Base-by-base conservation (phyloP, 768 basidiomycete species). In the Lactarius indigo region DNA sequence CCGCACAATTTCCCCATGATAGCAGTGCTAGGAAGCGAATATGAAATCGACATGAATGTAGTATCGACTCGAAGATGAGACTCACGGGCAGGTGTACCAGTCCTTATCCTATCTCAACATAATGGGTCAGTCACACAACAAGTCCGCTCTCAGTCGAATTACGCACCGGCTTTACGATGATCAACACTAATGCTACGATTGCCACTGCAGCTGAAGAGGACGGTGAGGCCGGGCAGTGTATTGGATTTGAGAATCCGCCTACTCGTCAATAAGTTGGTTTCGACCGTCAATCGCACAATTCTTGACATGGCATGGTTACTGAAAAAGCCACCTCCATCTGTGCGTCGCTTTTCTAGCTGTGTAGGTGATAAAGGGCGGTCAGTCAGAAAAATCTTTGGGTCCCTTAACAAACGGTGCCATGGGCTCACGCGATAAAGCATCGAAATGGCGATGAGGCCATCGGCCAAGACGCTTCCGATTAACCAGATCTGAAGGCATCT, bases 1-100 rank as follows among this genome's bases (percentile, higher is more conserved):
- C 5, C 65, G 12, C 33, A 66, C 65, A 63, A 10, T 59, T 66
- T 66, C 15, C 65, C 65, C 5, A 66, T n/a, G 18, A 63, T n/a
- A 42, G 57, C 57, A 31, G 57, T 33, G 18, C 65, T 66, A n/a
- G 12, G 50, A 31, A 18, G 17, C 13, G 20, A 23, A 57, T 7
- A 10, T 8, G n/a, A 2, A 31, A 28, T 20, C 7, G 12, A 42
- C 10, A 10, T 42, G 17, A 23, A 9, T 23, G 28, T 44, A 12
- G 33, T 17, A 15, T 12, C 12, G 26, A 61, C 23, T 52, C 3
- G 26, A 44, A 50, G 13, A 15, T 17, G 30, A 54, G 17, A 63
- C 57, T 8, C 35, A 66, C 61, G 65, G 57, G 57, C 65, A 66
- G 23, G 28, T n/a, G 31, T 15, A 66, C 61, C 61, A 66, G 41